phyloP scores from a whole-genome alignment of 352 stramenopile species.

The Pythium plurisporium region DNA sequence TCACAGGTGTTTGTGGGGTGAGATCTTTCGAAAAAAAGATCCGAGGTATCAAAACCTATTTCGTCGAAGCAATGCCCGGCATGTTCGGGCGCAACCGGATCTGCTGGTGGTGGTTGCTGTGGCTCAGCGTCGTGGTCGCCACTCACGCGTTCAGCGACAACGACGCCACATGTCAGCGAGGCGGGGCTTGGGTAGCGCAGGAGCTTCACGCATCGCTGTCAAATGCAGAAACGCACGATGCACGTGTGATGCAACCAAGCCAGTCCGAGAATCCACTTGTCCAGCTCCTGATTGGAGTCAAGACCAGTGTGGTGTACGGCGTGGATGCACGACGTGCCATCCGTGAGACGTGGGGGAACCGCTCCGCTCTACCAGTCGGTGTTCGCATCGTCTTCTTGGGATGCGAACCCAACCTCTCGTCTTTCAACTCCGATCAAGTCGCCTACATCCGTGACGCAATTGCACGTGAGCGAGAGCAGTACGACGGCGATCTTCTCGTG shows the following conservation, averaged over 20 bases:
- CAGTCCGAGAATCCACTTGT: not conserved
- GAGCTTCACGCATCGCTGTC: not conserved
- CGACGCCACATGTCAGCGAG: not conserved
- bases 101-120: not conserved
- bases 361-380: slow-evolving; percentile 1
- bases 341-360: slow-evolving; percentile 32
- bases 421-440: not conserved
- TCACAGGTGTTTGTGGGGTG: not conserved
- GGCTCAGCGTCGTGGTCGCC: too few species aligned
- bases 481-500: slow-evolving; percentile 36
- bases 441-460: not conserved
- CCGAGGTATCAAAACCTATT: not conserved
- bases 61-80: not conserved
- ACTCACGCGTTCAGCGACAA: not conserved
- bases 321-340: slow-evolving; percentile 20
- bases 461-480: slow-evolving; percentile 25
- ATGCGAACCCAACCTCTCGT: slow-evolving; percentile 16
- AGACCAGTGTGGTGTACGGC: slow-evolving; percentile 32
- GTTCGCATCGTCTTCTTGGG: slow-evolving; percentile 39
- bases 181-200: not conserved
- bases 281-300: slow-evolving; percentile 43
- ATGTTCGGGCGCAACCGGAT: too few species aligned
- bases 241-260: too few species aligned
- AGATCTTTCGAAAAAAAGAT: slow-evolving; percentile 7
- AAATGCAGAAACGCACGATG: too few species aligned